Conservation (phyloP, 306 rosid genomes). For the Oxytropis ochrocephala region DNA sequence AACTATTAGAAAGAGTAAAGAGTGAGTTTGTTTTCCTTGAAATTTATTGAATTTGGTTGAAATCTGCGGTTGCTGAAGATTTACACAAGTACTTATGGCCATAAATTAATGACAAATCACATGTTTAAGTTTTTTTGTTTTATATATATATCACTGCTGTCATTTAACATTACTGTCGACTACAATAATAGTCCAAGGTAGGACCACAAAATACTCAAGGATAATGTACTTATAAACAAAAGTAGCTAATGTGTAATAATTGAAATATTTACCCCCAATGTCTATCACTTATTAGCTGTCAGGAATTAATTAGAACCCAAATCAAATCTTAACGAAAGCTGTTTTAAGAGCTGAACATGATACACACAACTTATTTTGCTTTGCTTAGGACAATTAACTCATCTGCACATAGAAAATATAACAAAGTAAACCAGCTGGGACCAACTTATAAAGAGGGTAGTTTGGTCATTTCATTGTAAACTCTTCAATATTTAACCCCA, state of each 20-base stretch:
- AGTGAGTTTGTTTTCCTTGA: too few species aligned
- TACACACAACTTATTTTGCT: constrained; percentile 37
- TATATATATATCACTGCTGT: constrained; percentile 33
- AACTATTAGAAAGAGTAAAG: too few species aligned
- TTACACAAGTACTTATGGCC: constrained; percentile 8
- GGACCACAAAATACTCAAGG: constrained; percentile 48
- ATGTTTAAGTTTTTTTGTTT: constrained; percentile 33
- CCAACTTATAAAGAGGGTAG: constrained; percentile 37
- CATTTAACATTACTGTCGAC: constrained; percentile 55
- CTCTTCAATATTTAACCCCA: constrained; percentile 34
- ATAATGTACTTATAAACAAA: constrained; percentile 40
- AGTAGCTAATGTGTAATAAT: constrained; percentile 46
- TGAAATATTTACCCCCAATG: constrained; percentile 60
- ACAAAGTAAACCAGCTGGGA: constrained; percentile 26
- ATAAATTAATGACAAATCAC: constrained; percentile 36
- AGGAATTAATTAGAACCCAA: constrained; percentile 62
- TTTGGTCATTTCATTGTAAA: constrained; percentile 33
- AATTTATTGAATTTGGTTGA: background rate
- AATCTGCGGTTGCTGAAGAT: constrained; percentile 11
- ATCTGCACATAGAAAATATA: constrained; percentile 18
- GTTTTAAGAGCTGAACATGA: constrained; percentile 46
- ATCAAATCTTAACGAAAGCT: constrained; percentile 64
- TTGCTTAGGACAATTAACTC: constrained; percentile 39
- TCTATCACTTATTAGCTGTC: constrained; percentile 88
- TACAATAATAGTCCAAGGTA: constrained; percentile 43